These are phyloP conservation scores for Laburnicola sp. DNA, from an alignment of 2,329 filamentous ascomycete species.

Conservation along the genomic window DNA sequence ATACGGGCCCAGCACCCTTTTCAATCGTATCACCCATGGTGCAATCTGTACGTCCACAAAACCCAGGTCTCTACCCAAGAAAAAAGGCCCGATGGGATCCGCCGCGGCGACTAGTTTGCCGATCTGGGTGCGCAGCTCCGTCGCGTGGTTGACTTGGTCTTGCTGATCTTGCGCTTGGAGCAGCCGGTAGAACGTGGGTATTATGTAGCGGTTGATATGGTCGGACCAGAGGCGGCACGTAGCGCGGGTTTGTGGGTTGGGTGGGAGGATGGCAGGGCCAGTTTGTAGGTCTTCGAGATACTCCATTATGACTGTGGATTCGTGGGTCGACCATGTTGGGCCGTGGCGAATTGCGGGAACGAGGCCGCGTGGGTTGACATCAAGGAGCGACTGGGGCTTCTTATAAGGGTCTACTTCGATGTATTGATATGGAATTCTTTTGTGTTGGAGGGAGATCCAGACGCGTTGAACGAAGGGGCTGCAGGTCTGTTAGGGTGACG, in stretches of 20 bases:
- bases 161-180: conserved; percentile 65
- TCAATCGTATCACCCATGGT: conserved; percentile 71
- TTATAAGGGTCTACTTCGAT: conserved; percentile 82
- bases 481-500: conserved; percentile 10
- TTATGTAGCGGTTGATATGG: conserved; percentile 75
- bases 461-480: conserved; percentile 85
- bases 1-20: conserved; percentile 66
- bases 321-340: conserved; percentile 75
- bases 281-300: conserved; percentile 78
- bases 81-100: conserved; percentile 67
- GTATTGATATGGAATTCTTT: conserved; percentile 79
- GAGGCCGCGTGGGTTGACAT: conserved; percentile 74
- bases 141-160: conserved; percentile 62
- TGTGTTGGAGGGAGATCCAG: conserved; percentile 85
- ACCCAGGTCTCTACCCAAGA: conserved; percentile 59
- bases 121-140: conserved; percentile 68
- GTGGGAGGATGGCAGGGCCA: conserved; percentile 65
- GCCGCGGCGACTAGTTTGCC: conserved; percentile 62
- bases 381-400: conserved; percentile 69
- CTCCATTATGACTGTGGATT: conserved; percentile 82
- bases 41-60: conserved; percentile 77
- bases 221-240: conserved; percentile 79
- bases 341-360: conserved; percentile 78
- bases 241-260: conserved; percentile 68
- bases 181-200: conserved; percentile 75